Conservation (phyloP, 140 eudicot genomes). For the Stevia rebaudiana region DNA sequence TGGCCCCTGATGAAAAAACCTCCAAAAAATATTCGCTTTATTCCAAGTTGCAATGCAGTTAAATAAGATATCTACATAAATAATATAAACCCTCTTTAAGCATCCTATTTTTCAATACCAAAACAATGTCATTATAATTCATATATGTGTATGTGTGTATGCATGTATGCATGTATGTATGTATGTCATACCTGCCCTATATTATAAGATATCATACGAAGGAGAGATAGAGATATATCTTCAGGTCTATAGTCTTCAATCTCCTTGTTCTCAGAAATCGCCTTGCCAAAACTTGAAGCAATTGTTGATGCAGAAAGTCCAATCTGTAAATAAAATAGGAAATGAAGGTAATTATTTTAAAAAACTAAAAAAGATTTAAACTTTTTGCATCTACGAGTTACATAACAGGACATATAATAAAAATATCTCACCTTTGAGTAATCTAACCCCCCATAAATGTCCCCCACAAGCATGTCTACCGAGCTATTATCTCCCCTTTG, state of each 20-base stretch:
- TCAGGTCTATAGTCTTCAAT: constrained; percentile 89
- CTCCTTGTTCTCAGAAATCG: constrained; percentile 87
- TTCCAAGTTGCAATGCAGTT: constrained; percentile 92
- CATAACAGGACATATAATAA: neutral
- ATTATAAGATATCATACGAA: constrained; percentile 95
- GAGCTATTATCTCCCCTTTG: constrained; percentile 89
- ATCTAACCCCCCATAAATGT: constrained; percentile 95
- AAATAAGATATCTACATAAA: constrained; percentile 69
- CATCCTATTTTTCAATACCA: constrained; percentile 9
- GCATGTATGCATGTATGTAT: neutral
- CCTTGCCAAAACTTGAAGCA: constrained; percentile 98
- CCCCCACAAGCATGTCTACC: constrained; percentile 95
- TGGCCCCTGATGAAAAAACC: constrained; percentile 96
- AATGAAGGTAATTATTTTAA: neutral
- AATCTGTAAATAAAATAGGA: constrained; percentile 41
- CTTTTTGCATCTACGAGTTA: neutral
- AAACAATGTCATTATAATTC: constrained; percentile 1
- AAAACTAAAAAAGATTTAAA: neutral
- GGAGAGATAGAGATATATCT: constrained; percentile 87
- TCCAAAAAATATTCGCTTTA: constrained; percentile 91
- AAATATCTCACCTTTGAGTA: constrained; percentile 66
- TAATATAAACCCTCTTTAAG: neutral
- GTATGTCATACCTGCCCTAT: constrained; percentile 75
- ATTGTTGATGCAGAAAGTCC: constrained; percentile 98
- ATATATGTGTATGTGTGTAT: no score